Evolutionary conservation across 441 rosid genomes (phyloP).

Genomic region (Pelargonium fulgidum): DNA sequence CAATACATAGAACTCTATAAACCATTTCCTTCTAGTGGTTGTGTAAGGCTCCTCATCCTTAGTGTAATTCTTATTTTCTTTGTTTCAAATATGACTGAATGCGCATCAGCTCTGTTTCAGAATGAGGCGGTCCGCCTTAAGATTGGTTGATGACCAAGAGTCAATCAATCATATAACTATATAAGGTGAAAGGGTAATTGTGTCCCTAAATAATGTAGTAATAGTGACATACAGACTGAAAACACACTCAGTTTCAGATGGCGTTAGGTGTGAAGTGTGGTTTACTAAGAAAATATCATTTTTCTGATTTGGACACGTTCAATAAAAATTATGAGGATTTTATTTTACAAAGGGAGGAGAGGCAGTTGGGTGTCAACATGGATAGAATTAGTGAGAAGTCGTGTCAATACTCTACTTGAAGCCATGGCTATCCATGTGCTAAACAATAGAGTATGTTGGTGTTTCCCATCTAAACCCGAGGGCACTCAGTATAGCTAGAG

Average conservation of each 20-base stretch:
- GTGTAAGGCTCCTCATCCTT: slow-evolving; percentile 38
- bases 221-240: neutral
- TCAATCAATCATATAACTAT: neutral
- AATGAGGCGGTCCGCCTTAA: neutral
- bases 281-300: neutral
- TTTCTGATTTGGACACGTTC: neutral
- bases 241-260: neutral
- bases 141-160: neutral
- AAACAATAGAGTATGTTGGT: neutral
- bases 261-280: neutral
- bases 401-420: neutral
- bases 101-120: neutral
- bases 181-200: neutral
- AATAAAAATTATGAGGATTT: neutral
- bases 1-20: slow-evolving; percentile 74
- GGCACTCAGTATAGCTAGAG: neutral
- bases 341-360: neutral
- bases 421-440: neutral
- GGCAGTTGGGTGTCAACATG: neutral
- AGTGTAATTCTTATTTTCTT: neutral
- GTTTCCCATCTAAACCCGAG: neutral
- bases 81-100: neutral
- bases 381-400: neutral
- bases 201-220: neutral
- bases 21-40: slow-evolving; percentile 67